These are phyloP conservation scores for Xylaria sp. DNA, from an alignment of 2,329 filamentous ascomycete genomes.

Conservation along the genomic window DNA sequence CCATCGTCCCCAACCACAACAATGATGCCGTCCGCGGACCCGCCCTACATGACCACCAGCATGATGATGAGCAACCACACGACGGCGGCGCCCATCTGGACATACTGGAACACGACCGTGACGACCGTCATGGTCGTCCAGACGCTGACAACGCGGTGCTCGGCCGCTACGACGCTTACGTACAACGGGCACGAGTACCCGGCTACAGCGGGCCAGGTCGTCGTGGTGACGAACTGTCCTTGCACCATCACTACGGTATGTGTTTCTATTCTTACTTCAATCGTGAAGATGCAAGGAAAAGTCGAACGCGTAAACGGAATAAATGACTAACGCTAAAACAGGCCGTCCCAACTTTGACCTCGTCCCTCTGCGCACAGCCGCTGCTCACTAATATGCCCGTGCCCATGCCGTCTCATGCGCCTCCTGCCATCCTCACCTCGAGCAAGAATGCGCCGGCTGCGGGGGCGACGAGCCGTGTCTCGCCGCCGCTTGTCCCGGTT, in stretches of 20 bases:
- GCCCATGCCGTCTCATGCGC: slow-evolving; percentile 12
- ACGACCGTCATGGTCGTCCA: slow-evolving; percentile 25
- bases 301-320: no score
- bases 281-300: no score
- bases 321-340: not conserved
- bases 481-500: slow-evolving; percentile 11
- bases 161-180: slow-evolving; percentile 46
- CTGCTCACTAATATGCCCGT: not conserved
- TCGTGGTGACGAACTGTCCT: slow-evolving; percentile 52
- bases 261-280: not conserved
- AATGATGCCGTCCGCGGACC: not conserved
- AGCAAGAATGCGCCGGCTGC: not conserved
- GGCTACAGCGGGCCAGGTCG: slow-evolving; percentile 48
- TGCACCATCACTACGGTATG: slow-evolving; percentile 40
- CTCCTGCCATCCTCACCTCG: not conserved
- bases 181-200: slow-evolving; percentile 48
- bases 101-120: slow-evolving; percentile 28
- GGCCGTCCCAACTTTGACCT: slow-evolving; percentile 21
- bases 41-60: not conserved
- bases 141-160: slow-evolving; percentile 34
- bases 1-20: not conserved
- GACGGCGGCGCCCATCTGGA: slow-evolving; percentile 17
- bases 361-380: slow-evolving; percentile 20
- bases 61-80: slow-evolving; percentile 3
- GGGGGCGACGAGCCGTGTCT: not conserved